Percentiles rank a stretch among this genome's conserved stretches.
Evolutionary conservation across 768 basidiomycete genomes (phyloP).

Genomic region (Suillus lakei): DNA sequence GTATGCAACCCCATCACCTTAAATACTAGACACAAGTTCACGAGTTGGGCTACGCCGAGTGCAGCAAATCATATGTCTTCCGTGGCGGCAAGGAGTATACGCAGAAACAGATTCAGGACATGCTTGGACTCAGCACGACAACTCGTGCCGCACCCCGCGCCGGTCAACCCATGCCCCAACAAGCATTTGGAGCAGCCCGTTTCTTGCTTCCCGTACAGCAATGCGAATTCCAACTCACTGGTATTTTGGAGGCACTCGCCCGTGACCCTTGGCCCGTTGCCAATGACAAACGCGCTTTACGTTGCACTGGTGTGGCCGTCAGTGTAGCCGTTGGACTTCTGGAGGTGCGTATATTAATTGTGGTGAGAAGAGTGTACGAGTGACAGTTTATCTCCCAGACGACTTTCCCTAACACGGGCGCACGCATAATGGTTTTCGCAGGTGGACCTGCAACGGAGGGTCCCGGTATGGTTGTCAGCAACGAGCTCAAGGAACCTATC

Average conservation of each 20-base stretch:
- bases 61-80: slow-evolving; percentile 98
- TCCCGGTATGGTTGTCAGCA: slow-evolving; percentile 94
- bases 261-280: slow-evolving; percentile 98
- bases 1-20: background rate
- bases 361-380: background rate
- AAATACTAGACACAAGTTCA: slow-evolving; percentile 87
- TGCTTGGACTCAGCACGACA: slow-evolving; percentile 78
- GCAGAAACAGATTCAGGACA: slow-evolving; percentile 96
- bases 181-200: slow-evolving; percentile 82
- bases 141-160: slow-evolving; percentile 86
- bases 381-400: slow-evolving; percentile 46
- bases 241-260: slow-evolving; percentile 84
- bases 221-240: slow-evolving; percentile 95
- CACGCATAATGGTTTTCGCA: slow-evolving; percentile 93
- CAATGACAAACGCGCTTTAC: slow-evolving; percentile 87
- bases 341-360: slow-evolving; percentile 55
- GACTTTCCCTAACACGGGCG: slow-evolving; percentile 95
- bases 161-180: slow-evolving; percentile 80
- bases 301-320: slow-evolving; percentile 95
- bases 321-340: slow-evolving; percentile 92
- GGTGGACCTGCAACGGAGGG: slow-evolving; percentile 97
- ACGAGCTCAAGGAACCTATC: slow-evolving; percentile 95
- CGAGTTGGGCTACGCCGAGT: slow-evolving; percentile 95
- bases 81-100: slow-evolving; percentile 96
- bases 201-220: slow-evolving; percentile 93